These are phyloP conservation scores for Populus ilicifolia DNA, from an alignment of 345 rosid genomes.

Conservation along the genomic window DNA sequence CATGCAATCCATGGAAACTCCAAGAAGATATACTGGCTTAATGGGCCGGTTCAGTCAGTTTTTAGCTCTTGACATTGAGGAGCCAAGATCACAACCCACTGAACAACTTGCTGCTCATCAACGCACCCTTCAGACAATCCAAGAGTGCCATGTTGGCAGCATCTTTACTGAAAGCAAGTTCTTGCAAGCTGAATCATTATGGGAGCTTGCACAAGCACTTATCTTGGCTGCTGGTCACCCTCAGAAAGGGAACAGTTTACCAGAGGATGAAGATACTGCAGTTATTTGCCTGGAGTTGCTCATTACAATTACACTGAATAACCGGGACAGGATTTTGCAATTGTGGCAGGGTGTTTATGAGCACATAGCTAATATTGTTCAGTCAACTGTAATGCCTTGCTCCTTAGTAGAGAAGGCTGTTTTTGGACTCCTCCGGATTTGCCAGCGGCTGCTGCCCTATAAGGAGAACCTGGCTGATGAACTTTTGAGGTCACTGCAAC, in stretches of 20 bases:
- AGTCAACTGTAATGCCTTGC: constrained; percentile 92
- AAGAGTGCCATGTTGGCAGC: constrained; percentile 95
- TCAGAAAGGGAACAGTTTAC: constrained; percentile 83
- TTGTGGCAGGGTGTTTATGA: constrained; percentile 98
- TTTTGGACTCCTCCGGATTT: constrained; percentile 91
- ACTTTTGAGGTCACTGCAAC: constrained; percentile 92
- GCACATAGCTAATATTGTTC: constrained; percentile 93
- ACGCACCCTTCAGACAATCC: constrained; percentile 89
- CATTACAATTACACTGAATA: constrained; percentile 90
- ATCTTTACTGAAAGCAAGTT: constrained; percentile 96
- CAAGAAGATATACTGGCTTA: constrained; percentile 90
- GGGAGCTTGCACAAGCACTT: constrained; percentile 89
- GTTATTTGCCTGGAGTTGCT: constrained; percentile 96
- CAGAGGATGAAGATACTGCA: constrained; percentile 98
- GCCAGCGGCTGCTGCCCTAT: constrained; percentile 95
- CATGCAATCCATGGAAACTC: constrained; percentile 78
- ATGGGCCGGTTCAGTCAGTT: constrained; percentile 99
- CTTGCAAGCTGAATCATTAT: constrained; percentile 87
- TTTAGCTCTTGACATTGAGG: constrained; percentile 93
- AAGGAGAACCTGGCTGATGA: constrained; percentile 98
- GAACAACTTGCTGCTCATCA: constrained; percentile 99
- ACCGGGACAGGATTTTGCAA: constrained; percentile 87
- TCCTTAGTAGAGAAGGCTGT: constrained; percentile 93
- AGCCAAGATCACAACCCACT: constrained; percentile 95
- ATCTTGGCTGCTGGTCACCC: constrained; percentile 97